A percentile compares a stretch with the other conserved stretches of the same genome.
Conservation (phyloP, 768 basidiomycete genomes). For the Pholiota conissans region DNA sequence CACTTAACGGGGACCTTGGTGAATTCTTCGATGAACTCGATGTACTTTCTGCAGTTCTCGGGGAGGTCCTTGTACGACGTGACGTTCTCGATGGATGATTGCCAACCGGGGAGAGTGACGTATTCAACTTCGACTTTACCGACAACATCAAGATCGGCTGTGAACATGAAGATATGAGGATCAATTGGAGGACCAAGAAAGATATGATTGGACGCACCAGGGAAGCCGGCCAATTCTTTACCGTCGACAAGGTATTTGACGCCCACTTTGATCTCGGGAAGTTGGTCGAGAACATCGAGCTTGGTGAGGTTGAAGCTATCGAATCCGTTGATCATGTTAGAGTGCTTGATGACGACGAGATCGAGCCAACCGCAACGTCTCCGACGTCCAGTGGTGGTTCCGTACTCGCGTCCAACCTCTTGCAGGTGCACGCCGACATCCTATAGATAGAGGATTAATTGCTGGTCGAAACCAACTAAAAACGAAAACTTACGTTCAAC, state of each 20-base stretch:
- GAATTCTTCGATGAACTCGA: slow-evolving; percentile 82
- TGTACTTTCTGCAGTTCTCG: slow-evolving; percentile 80
- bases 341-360: slow-evolving; percentile 91
- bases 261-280: slow-evolving; percentile 87
- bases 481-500: slow-evolving; percentile 62
- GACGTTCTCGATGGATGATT: slow-evolving; percentile 65
- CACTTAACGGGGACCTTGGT: slow-evolving; percentile 78
- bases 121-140: slow-evolving; percentile 83
- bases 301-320: slow-evolving; percentile 93
- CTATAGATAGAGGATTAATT: slow-evolving; percentile 41
- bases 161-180: not conserved
- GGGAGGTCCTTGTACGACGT: slow-evolving; percentile 76
- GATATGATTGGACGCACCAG: slow-evolving; percentile 58
- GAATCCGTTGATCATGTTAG: slow-evolving; percentile 93
- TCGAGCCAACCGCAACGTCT: slow-evolving; percentile 98
- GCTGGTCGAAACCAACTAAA: not conserved
- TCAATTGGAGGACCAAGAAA: not conserved
- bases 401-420: slow-evolving; percentile 91
- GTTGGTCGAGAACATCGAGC: slow-evolving; percentile 85
- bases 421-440: slow-evolving; percentile 84
- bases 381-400: slow-evolving; percentile 89
- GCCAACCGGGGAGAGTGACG: slow-evolving; percentile 90
- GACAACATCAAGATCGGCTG: slow-evolving; percentile 85
- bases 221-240: slow-evolving; percentile 80
- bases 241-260: slow-evolving; percentile 80